Conservation (phyloP, 2,329 filamentous ascomycete genomes). For the Fusarium anthophilum region DNA sequence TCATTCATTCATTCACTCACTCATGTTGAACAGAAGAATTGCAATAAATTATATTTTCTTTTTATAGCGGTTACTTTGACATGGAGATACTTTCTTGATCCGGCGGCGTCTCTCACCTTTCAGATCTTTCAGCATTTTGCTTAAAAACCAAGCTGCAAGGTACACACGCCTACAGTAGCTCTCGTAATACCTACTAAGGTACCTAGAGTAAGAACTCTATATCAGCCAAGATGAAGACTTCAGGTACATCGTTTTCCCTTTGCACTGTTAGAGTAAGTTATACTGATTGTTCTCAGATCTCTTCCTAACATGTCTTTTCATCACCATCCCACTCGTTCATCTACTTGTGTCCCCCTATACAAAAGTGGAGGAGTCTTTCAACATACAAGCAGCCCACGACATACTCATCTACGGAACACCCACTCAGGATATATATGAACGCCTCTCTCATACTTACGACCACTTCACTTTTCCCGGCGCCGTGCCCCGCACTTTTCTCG, state of each 20-base stretch:
- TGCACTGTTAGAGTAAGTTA: not conserved
- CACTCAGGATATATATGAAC: constrained; percentile 60
- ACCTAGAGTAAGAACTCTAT: not conserved
- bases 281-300: constrained; percentile 35
- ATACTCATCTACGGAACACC: constrained; percentile 84
- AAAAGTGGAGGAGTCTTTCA: constrained; percentile 99
- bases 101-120: not conserved
- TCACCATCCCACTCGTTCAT: constrained; percentile 73
- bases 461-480: constrained; percentile 91
- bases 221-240: constrained; percentile 35
- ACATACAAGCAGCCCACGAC: constrained; percentile 93
- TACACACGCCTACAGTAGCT: no score
- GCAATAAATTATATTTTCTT: not conserved
- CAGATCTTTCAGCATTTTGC: not conserved
- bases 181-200: no score
- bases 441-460: constrained; percentile 76
- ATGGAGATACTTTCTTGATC: not conserved
- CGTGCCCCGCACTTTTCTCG: constrained; percentile 90
- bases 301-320: constrained; percentile 43
- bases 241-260: constrained; percentile 12
- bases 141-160: not conserved
- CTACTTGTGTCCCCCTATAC: constrained; percentile 84
- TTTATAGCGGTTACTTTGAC: not conserved
- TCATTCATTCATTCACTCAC: not conserved
- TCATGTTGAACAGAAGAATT: not conserved